These are phyloP conservation scores for Neurospora tetrasperma DNA, from an alignment of 495 filamentous ascomycete species.

Conservation along the genomic window DNA sequence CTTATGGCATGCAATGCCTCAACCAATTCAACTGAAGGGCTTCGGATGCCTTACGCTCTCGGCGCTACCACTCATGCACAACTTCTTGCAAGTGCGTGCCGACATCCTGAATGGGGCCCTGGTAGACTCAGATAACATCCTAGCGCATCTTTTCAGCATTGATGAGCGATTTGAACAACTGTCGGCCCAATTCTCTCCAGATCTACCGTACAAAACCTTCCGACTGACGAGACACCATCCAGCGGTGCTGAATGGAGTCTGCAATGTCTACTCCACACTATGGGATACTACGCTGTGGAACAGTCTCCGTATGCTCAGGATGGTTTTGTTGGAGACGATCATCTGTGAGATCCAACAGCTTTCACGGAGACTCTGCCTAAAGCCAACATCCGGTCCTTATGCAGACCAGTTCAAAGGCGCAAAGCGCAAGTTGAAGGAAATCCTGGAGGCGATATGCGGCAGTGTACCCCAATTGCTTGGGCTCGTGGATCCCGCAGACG, in stretches of 20 bases:
- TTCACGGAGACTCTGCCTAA: conserved; percentile 5
- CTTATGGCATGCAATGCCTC: conserved; percentile 25
- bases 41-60: not conserved
- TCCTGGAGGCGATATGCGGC: conserved; percentile 34
- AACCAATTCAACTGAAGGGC: conserved; percentile 9
- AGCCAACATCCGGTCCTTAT: conserved; percentile 9
- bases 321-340: conserved; percentile 49
- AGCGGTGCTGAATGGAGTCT: conserved; percentile 37
- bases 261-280: conserved; percentile 44
- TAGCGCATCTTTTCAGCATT: conserved; percentile 37
- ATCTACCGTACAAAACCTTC: conserved; percentile 24
- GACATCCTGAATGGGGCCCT: conserved; percentile 24
- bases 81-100: conserved; percentile 39
- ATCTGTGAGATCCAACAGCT: conserved; percentile 21
- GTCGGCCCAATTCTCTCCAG: conserved; percentile 29
- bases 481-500: conserved; percentile 20
- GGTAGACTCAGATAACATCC: conserved; percentile 32
- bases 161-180: conserved; percentile 42
- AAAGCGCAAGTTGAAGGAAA: conserved; percentile 20
- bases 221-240: conserved; percentile 25
- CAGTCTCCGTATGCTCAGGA: conserved; percentile 43
- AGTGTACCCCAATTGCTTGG: conserved; percentile 38
- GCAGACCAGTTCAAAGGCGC: conserved; percentile 19
- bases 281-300: conserved; percentile 48
- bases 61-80: conserved; percentile 20